A percentile compares a stretch with the other conserved stretches of the same genome.
These are phyloP conservation scores for Mucor irregularis DNA, from an alignment of 371 early-diverging fungal genomes.

Conservation along the genomic window DNA sequence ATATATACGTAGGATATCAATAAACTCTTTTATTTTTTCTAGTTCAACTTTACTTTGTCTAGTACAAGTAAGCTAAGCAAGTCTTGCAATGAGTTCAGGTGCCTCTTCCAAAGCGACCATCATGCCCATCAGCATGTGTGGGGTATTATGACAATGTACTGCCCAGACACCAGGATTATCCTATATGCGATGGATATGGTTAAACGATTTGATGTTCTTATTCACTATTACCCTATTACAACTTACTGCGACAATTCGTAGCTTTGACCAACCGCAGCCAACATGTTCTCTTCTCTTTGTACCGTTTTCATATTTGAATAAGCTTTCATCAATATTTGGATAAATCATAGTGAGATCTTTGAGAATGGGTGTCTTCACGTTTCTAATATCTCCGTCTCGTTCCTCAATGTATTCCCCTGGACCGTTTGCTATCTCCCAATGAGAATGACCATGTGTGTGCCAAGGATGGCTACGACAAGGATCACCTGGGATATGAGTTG, in stretches of 20 bases:
- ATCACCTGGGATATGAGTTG: slow-evolving; percentile 27
- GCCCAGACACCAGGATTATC: slow-evolving; percentile 51
- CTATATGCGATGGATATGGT: slow-evolving; percentile 12
- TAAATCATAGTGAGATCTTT: slow-evolving; percentile 42
- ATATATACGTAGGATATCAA: too few species aligned
- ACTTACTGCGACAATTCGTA: slow-evolving; percentile 44
- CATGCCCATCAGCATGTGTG: slow-evolving; percentile 48
- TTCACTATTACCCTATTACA: neutral
- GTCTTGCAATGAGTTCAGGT: slow-evolving; percentile 24
- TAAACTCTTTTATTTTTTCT: too few species aligned
- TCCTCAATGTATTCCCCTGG: slow-evolving; percentile 41
- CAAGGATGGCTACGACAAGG: slow-evolving; percentile 48
- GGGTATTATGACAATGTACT: slow-evolving; percentile 45
- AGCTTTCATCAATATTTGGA: slow-evolving; percentile 23
- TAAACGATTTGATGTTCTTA: neutral
- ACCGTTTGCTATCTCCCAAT: slow-evolving; percentile 46
- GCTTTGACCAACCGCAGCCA: slow-evolving; percentile 50
- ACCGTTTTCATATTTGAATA: neutral
- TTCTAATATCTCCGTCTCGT: slow-evolving; percentile 24
- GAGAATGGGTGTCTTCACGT: slow-evolving; percentile 23
- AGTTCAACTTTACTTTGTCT: too few species aligned
- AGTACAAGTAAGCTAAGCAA: neutral
- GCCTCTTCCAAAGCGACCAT: slow-evolving; percentile 48
- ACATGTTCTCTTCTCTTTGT: slow-evolving; percentile 10
- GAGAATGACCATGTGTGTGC: slow-evolving; percentile 54